Percentiles rank a stretch among this genome's conserved stretches.
Evolutionary conservation across 2,329 filamentous ascomycete species (phyloP).

Genomic region (Claviceps sp.): DNA sequence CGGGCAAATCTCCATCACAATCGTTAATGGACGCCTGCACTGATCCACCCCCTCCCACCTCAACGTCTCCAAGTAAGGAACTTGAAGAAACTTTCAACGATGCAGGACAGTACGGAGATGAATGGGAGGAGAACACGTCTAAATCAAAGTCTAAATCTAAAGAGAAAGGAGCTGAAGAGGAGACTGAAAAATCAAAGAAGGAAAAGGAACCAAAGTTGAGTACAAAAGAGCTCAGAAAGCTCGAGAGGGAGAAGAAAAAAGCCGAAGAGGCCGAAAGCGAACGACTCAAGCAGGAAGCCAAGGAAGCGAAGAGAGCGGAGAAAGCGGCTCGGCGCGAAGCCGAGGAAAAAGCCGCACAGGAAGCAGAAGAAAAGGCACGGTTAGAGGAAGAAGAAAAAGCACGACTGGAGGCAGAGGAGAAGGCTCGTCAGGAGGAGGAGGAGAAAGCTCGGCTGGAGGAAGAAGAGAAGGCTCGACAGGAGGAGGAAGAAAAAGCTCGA

Average conservation of each 20-base stretch:
- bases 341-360: conserved; percentile 17
- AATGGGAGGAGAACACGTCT: conserved; percentile 20
- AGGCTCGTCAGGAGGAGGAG: conserved; percentile 15
- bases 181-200: conserved; percentile 21
- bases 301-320: conserved; percentile 11
- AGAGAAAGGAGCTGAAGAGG: conserved; percentile 22
- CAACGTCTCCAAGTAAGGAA: conserved; percentile 34
- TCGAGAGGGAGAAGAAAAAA: conserved; percentile 34
- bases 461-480: conserved; percentile 2
- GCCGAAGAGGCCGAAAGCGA: conserved; percentile 27
- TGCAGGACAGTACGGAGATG: conserved; percentile 22
- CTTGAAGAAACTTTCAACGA: conserved; percentile 24
- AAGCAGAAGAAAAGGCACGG: conserved; percentile 14
- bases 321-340: conserved; percentile 15
- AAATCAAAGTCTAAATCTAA: conserved; percentile 27
- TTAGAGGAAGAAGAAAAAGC: conserved; percentile 16
- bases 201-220: conserved; percentile 30
- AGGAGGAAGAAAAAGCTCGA: no score
- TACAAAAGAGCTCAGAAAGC: conserved; percentile 37
- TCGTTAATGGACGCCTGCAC: conserved; percentile 23
- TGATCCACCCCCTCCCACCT: conserved; percentile 32
- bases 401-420: conserved; percentile 16
- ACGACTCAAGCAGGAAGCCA: conserved; percentile 13
- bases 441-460: conserved; percentile 11
- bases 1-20: conserved; percentile 32